Evolutionary conservation across 2,329 filamentous ascomycete genomes (phyloP), one percentile per base, ranked within the genome.

Genomic region (Davidsoniella eucalypti): DNA sequence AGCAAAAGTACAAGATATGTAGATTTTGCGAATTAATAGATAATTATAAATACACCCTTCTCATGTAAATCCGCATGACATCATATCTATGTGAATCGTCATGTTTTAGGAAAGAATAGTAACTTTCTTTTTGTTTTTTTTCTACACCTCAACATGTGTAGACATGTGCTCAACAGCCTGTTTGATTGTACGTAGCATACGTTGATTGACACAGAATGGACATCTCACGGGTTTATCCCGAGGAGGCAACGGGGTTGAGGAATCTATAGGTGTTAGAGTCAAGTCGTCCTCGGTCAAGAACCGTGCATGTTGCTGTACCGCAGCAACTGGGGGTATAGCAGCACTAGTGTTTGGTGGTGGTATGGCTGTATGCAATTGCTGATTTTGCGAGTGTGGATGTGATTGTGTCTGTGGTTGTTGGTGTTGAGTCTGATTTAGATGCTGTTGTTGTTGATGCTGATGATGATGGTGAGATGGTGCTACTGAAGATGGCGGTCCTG

Each of bases 161-260:
- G 74, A 75, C 67, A 79, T 65, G 57, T 79, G 75, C 59, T 79
- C 75, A 2, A 79, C 74, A 4, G 75, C 73, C 58, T 79, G 75
- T 60, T 75, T 78, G 43, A 78, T 74, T 1, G 68, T 73, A 16
- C 74, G 66, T 47, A 79, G 65, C 73, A 78, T 76, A 5, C 75
- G 67, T 56, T 76, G 71, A 55, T 78, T 79, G 36, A 79, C 68
- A 54, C 75, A 79, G 55, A 76, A 79, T 1, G 75, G 75, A 55
- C 75, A 79, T 16, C 75, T 67, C 25, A 76, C 59, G 2, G 75
- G 72, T 17, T 67, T 61, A 36, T 78, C 71, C 29, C 65, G 64
- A 5, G 62, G 61, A 3, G 69, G 64, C 25, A 72, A 58, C 6
- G 71, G 68, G 3, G 63, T 67, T 14, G 69, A 69, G 14, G 70